These are phyloP conservation scores for Pelargonium citronellum DNA, from an alignment of 441 rosid species.

Conservation along the genomic window DNA sequence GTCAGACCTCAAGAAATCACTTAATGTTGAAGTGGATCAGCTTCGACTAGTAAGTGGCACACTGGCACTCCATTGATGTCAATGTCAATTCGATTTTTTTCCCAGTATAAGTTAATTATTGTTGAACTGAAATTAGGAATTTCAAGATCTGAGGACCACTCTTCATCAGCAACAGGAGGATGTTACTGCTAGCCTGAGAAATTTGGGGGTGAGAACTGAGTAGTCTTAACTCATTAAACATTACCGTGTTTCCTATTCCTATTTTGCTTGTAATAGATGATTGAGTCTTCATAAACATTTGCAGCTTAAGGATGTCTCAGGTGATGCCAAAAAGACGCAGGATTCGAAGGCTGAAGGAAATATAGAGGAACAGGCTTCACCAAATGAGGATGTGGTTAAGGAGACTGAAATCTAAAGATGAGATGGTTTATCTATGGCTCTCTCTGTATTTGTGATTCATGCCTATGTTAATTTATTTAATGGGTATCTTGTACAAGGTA, in stretches of 20 bases:
- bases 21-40: constrained; percentile 73
- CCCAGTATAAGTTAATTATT: constrained; percentile 4
- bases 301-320: constrained; percentile 54
- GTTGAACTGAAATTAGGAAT: constrained; percentile 42
- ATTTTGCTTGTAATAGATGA: background rate
- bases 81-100: background rate
- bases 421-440: no score
- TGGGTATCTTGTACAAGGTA: no score
- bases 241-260: background rate
- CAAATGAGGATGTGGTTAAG: constrained; percentile 16
- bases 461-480: no score
- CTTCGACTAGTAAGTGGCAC: constrained; percentile 47
- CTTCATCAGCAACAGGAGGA: constrained; percentile 81
- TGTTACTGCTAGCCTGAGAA: constrained; percentile 54
- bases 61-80: constrained; percentile 9
- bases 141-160: constrained; percentile 62
- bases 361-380: constrained; percentile 28
- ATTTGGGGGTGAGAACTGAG: constrained; percentile 50
- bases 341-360: constrained; percentile 21
- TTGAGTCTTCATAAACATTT: constrained; percentile 19
- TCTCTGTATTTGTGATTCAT: no score
- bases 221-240: constrained; percentile 11
- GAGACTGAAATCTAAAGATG: constrained; percentile 26
- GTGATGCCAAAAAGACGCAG: constrained; percentile 33
- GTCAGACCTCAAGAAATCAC: constrained; percentile 59